phyloP scores from a whole-genome alignment of 2,329 filamentous ascomycete species.

The Scleromitrula shiraiana region DNA sequence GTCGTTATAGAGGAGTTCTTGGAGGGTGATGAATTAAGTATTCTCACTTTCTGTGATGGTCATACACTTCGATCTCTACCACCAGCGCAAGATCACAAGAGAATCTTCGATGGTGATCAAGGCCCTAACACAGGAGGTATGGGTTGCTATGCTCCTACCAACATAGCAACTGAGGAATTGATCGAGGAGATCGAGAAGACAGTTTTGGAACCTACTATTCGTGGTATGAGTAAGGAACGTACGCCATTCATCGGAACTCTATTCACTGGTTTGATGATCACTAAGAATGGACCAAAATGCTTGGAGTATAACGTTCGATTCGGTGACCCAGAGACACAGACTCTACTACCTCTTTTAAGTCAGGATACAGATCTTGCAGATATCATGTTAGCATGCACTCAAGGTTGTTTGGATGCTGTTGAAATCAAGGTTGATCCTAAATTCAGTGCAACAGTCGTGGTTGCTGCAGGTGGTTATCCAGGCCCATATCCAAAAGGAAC shows the following conservation, averaged over 20 bases:
- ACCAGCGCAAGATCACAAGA: conserved; percentile 93
- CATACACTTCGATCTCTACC: conserved; percentile 76
- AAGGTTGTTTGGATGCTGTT: conserved; percentile 64
- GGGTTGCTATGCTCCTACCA: conserved; percentile 94
- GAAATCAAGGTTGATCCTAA: conserved; percentile 58
- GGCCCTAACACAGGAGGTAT: conserved; percentile 96
- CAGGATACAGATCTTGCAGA: conserved; percentile 76
- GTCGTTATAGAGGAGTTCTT: conserved; percentile 95
- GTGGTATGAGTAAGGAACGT: conserved; percentile 78
- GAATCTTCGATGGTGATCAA: conserved; percentile 80
- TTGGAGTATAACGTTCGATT: conserved; percentile 93
- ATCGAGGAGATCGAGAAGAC: conserved; percentile 70
- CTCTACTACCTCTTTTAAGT: conserved; percentile 69
- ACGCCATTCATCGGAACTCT: conserved; percentile 66
- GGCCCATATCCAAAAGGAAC: conserved; percentile 76
- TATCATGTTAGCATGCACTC: conserved; percentile 78
- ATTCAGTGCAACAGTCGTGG: conserved; percentile 87
- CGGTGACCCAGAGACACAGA: conserved; percentile 88
- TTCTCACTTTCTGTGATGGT: conserved; percentile 87
- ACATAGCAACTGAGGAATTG: conserved; percentile 64
- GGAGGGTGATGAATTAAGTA: conserved; percentile 83
- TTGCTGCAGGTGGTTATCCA: conserved; percentile 87
- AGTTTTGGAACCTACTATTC: conserved; percentile 81
- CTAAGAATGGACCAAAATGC: conserved; percentile 68
- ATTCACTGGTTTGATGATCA: conserved; percentile 93